Base-by-base conservation (phyloP, 129 eudicot species). In the Apium graveolens region DNA sequence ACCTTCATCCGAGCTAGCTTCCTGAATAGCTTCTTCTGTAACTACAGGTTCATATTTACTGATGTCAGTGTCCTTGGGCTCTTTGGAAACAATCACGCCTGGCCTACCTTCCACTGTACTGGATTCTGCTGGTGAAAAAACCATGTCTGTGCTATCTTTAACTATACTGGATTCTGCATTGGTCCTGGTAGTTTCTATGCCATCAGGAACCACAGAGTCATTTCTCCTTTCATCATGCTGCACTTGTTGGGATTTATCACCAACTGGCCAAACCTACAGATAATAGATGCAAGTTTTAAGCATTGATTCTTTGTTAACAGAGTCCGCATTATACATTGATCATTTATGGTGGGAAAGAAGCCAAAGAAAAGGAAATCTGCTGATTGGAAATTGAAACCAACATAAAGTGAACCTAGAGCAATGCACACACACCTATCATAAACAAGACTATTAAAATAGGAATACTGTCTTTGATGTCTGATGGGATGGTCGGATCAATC, bases 1-100 rank as follows among this genome's bases (percentile, higher is more conserved):
- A 45, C 97, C 99, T 79, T 96, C 97, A 80, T 96, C 97, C 7
- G 97, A 95, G 80, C 82, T 85, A 46, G 81, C 51, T 72, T 91
- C 94, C 76, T 86, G 88, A 65, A 81, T 80, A 62, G 79, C 18
- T 79, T 90, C 93, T 83, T 85, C 91, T 37, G 75, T 16, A 70
- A 80, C 78, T 43, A 78, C 26, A 46, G 74, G 62, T 27, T 87
- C 88, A 46, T 78, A 27, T 48, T 35, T 75, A 74, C 76, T 73
- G 62, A 80, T 55, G 73, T 55, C 75, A 62, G 42, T 81, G 81
- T 18, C 80, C 73, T 84, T 83, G 14, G 76, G 70, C 53, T 70
- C 82, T 80, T 83, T 49, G 57, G 81, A 43, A 80, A 85, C 62
- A 73, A 82, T 82, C 29, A 69, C 24, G n/a, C 70, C 87, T 45